A percentile compares a stretch with the other conserved stretches of the same genome.
These are phyloP conservation scores for Carex sylvatica DNA, from an alignment of 202 grass and related monocot genomes.

Conservation along the genomic window DNA sequence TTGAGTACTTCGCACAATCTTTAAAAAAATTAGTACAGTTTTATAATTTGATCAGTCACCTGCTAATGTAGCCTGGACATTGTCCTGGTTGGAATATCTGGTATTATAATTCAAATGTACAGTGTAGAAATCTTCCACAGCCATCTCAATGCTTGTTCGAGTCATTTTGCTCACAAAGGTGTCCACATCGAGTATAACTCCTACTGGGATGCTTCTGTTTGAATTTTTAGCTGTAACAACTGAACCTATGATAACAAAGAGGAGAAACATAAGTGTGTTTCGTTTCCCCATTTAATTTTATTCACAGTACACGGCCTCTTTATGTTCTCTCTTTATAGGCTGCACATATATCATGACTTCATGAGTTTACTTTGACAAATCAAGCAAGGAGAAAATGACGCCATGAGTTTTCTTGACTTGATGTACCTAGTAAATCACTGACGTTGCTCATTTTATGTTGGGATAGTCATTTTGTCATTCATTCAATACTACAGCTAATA, in stretches of 20 bases:
- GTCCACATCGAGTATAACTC: constrained; percentile 25
- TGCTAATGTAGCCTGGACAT: neutral
- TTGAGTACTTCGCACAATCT: too few relatives aligned
- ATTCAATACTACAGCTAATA: too few relatives aligned
- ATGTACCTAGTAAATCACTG: too few relatives aligned
- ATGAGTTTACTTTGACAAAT: neutral
- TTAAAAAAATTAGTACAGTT: too few relatives aligned
- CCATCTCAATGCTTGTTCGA: constrained; percentile 10
- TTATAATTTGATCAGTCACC: neutral
- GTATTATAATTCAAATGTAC: neutral
- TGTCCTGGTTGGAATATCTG: neutral
- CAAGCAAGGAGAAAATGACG: neutral
- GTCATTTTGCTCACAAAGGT: neutral
- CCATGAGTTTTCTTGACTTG: too few relatives aligned
- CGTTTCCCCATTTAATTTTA: neutral
- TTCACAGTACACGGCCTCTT: neutral
- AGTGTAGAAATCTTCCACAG: constrained; percentile 21
- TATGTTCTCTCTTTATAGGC: neutral
- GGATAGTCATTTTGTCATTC: too few relatives aligned
- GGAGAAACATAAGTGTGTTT: neutral
- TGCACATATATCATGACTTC: neutral
- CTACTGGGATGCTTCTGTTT: neutral
- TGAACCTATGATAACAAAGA: neutral
- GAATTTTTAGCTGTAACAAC: too few relatives aligned
- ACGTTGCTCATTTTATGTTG: too few relatives aligned